These are phyloP conservation scores for Cylindrotheca fusiformis DNA, from an alignment of 108 stramenopile genomes.

Conservation along the genomic window DNA sequence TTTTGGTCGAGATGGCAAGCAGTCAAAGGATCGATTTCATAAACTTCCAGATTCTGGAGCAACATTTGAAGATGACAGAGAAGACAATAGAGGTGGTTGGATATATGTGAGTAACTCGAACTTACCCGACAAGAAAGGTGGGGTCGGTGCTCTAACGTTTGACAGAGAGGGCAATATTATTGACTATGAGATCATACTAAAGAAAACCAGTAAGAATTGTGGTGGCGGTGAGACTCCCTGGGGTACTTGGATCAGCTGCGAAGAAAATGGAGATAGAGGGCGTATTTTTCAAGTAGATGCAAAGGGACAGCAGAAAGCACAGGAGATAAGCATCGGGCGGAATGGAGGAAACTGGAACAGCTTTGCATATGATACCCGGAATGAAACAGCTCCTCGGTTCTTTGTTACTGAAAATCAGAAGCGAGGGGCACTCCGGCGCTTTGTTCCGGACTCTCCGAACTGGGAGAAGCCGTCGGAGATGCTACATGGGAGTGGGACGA, in stretches of 20 bases:
- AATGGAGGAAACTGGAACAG: slow-evolving; percentile 50
- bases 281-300: slow-evolving; percentile 63
- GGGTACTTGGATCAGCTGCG: slow-evolving; percentile 59
- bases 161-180: slow-evolving; percentile 33
- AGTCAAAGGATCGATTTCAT: slow-evolving; percentile 35
- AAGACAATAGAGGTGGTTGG: slow-evolving; percentile 41
- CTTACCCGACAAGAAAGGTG: slow-evolving; percentile 24
- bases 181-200: slow-evolving; percentile 36
- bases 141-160: slow-evolving; percentile 53
- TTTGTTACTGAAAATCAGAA: slow-evolving; percentile 51
- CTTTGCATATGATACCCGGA: slow-evolving; percentile 49
- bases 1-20: slow-evolving; percentile 12
- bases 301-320: slow-evolving; percentile 37
- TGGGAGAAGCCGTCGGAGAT: slow-evolving; percentile 35
- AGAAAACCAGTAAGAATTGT: slow-evolving; percentile 42
- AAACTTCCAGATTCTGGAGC: slow-evolving; percentile 42
- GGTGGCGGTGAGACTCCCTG: slow-evolving; percentile 46
- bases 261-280: slow-evolving; percentile 45
- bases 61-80: slow-evolving; percentile 25
- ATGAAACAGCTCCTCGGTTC: slow-evolving; percentile 36
- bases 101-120: slow-evolving; percentile 66
- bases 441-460: slow-evolving; percentile 24
- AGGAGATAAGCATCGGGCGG: slow-evolving; percentile 39
- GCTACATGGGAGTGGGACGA: slow-evolving; percentile 35
- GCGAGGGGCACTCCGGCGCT: slow-evolving; percentile 39